A percentile compares a stretch with the other conserved stretches of the same genome.
phyloP scores from a whole-genome alignment of 306 rosid genomes.

The Castanea sativa region DNA sequence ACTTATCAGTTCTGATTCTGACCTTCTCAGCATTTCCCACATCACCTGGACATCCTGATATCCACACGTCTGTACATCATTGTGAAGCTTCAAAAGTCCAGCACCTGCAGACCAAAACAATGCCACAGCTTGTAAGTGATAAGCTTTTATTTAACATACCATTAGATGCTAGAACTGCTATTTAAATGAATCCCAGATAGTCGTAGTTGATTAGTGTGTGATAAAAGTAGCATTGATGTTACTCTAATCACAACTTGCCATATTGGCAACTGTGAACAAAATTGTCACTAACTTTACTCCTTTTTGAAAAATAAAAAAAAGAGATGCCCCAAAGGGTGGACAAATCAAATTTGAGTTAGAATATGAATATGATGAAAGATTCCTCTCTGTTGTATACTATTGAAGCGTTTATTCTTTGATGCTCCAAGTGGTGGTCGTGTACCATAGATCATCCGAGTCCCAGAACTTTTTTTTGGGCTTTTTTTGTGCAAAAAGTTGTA shows the following conservation, averaged over 20 bases:
- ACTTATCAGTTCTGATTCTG: slow-evolving; percentile 33
- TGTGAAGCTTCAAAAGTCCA: slow-evolving; percentile 67
- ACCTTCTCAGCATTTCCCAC: slow-evolving; percentile 75
- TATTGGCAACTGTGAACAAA: no score
- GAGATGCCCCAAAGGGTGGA: no score
- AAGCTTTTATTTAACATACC: background rate
- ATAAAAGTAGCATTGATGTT: no score
- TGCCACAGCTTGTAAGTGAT: background rate
- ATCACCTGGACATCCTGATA: slow-evolving; percentile 84
- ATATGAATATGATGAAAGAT: background rate
- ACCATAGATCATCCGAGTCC: background rate
- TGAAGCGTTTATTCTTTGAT: background rate
- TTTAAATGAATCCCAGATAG: background rate
- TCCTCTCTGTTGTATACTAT: background rate
- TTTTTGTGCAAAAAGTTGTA: background rate
- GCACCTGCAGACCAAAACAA: slow-evolving; percentile 38
- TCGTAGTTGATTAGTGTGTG: no score
- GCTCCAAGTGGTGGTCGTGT: slow-evolving; percentile 3
- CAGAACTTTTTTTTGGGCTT: background rate
- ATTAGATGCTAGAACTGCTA: background rate
- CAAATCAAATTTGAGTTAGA: background rate
- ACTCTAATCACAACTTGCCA: no score
- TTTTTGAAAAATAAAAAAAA: no score
- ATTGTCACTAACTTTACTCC: no score
- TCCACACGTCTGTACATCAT: slow-evolving; percentile 78